A percentile compares a stretch with the other conserved stretches of the same genome.
These are phyloP conservation scores for Mucor plumbeus DNA, from an alignment of 371 early-diverging fungal genomes.

Conservation along the genomic window DNA sequence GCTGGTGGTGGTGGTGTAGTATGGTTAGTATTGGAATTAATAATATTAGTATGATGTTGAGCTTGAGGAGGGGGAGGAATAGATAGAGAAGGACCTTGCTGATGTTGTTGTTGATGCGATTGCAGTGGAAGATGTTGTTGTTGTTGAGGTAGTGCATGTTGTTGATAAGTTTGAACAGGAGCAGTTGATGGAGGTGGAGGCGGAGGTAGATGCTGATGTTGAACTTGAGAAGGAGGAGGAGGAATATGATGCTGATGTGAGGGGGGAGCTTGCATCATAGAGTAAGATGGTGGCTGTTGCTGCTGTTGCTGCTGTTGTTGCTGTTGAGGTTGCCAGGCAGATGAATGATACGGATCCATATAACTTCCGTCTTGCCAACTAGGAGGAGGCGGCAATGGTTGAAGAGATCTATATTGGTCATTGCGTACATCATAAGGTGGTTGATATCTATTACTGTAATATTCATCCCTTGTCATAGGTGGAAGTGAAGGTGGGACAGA, in stretches of 20 bases:
- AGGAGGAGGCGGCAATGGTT: slow-evolving; percentile 4
- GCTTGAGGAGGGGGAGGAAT: slow-evolving; percentile 6
- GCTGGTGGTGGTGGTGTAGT: slow-evolving; percentile 1
- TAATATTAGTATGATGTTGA: slow-evolving; percentile 5
- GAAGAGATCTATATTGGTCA: neutral
- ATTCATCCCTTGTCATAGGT: slow-evolving; percentile 15
- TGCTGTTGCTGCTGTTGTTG: slow-evolving; percentile 40
- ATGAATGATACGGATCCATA: slow-evolving; percentile 16
- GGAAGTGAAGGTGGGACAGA: slow-evolving; percentile 13
- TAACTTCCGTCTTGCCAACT: slow-evolving; percentile 10
- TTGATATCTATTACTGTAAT: slow-evolving; percentile 11
- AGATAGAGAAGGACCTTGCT: slow-evolving; percentile 8
- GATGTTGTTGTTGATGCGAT: slow-evolving; percentile 2
- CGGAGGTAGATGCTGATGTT: slow-evolving; percentile 4
- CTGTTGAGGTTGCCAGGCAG: slow-evolving; percentile 54
- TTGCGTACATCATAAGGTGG: slow-evolving; percentile 2
- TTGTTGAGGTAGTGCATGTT: neutral
- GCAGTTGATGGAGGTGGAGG: slow-evolving; percentile 1
- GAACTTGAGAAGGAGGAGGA: slow-evolving; percentile 6
- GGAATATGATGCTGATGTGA: neutral
- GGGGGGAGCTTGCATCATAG: slow-evolving; percentile 3
- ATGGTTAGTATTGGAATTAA: slow-evolving; percentile 5
- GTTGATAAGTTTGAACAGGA: slow-evolving; percentile 9
- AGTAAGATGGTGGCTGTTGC: slow-evolving; percentile 7
- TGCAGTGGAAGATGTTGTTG: slow-evolving; percentile 2